phyloP scores from a whole-genome alignment of 2,329 filamentous ascomycete genomes.

The Trematosphaeria pertusa region DNA sequence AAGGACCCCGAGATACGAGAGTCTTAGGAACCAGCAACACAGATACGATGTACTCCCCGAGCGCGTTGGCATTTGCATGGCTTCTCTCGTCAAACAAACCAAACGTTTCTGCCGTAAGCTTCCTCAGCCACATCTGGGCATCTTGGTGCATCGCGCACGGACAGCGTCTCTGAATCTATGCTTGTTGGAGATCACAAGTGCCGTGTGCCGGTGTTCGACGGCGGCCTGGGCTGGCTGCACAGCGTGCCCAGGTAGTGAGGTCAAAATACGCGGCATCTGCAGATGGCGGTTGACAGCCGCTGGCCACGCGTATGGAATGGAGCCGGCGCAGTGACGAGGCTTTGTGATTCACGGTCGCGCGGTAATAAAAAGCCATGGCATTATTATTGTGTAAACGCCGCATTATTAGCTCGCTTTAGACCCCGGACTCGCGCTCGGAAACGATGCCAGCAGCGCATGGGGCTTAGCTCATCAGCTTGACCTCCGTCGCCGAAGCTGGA shows the following conservation, averaged over 20 bases:
- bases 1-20: no score
- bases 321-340: background rate
- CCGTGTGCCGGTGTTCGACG: background rate
- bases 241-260: no score
- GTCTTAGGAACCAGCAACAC: no score
- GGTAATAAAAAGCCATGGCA: slow-evolving; percentile 6
- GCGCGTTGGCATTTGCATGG: no score
- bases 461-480: slow-evolving; percentile 18
- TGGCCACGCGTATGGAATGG: background rate
- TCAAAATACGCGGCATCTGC: no score
- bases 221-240: no score
- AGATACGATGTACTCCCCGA: no score
- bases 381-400: slow-evolving; percentile 2
- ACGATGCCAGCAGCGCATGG: background rate
- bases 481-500: slow-evolving; percentile 22
- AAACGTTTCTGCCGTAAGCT: no score
- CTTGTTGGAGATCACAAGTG: background rate
- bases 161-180: background rate
- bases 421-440: background rate
- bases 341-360: background rate
- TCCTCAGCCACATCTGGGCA: no score
- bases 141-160: background rate
- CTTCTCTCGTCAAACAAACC: no score
- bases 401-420: slow-evolving; percentile 10
- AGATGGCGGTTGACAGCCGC: no score